Evolutionary conservation across 352 stramenopile genomes (phyloP), one percentile per base, ranked within the genome.

Genomic region (Aphanomyces invadans): DNA sequence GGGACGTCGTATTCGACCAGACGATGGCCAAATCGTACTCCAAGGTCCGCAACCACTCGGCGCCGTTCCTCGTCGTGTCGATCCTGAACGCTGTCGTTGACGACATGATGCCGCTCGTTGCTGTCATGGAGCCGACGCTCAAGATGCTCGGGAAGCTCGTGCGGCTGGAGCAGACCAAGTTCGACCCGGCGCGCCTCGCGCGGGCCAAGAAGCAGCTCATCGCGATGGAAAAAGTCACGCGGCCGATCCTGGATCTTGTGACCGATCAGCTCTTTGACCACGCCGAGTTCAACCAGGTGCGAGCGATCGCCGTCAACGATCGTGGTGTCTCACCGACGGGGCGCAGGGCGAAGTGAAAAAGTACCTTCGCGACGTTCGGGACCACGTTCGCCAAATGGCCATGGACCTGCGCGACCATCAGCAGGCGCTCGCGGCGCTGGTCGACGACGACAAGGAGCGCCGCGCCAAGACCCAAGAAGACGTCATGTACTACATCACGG

Each of bases 291-390:
- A 74, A 55, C 31, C 55, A 73, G 9, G 51, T 69, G 48, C 32
- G 44, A 25, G 9, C 12, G 36, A 42, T 42, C 7, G 36, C 36
- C 15, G 36, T 15, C 7, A 42, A 42, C 36, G 36, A 42, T 15
- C 36, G 36, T 15, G 7, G 15, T 42, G 36, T 15, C 15, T 42
- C 36, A 42, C 36, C 7, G 15, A 42, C 36, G 36, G 36, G 15
- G 36, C 15, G 44, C 44, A 76, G 4, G 79, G 76, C 28, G 81
- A 90, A 62, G 88, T 83, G 26, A 31, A 80, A 33, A 72, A 80
- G 7, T 95, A 95, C 67, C 83, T 95, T 38, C 78, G 83, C 29
- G 83, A 95, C 46, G 83, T 95, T 28, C 81, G 91, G 42, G 84
- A 95, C 65, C 83, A 92, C 54, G 75, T 93, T 54, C 77, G 74